Evolutionary conservation across 306 rosid genomes (phyloP).

Genomic region (Elaeagnus macrophylla): DNA sequence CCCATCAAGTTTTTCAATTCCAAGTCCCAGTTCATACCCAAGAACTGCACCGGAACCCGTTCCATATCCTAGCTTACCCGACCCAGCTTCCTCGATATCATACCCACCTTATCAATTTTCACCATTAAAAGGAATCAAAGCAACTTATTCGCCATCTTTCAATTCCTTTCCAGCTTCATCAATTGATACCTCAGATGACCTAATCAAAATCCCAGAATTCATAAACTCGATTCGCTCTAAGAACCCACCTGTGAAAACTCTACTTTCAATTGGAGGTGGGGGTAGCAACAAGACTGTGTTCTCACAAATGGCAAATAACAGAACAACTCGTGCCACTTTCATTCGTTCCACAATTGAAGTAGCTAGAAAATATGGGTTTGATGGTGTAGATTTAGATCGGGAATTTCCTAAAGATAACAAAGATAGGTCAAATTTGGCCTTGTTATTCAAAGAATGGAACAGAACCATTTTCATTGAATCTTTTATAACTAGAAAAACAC

Average conservation of each 20-base stretch:
- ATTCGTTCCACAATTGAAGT: conserved; percentile 50
- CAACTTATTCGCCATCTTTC: conserved; percentile 66
- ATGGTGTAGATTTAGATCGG: conserved; percentile 82
- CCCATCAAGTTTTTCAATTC: no score
- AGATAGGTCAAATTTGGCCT: conserved; percentile 61
- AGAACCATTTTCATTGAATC: conserved; percentile 34
- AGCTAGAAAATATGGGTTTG: conserved; percentile 51
- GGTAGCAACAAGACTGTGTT: conserved; percentile 35
- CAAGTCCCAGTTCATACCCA: no score
- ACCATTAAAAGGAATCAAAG: conserved; percentile 25
- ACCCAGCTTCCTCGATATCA: neutral
- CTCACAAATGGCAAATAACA: conserved; percentile 36
- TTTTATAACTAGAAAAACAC: conserved; percentile 9
- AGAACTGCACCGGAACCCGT: neutral
- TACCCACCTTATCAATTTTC: neutral
- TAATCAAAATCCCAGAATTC: conserved; percentile 30
- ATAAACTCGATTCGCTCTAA: conserved; percentile 25
- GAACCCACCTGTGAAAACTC: conserved; percentile 41
- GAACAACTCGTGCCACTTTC: conserved; percentile 30
- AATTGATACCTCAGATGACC: conserved; percentile 27
- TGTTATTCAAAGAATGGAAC: conserved; percentile 45
- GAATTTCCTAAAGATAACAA: conserved; percentile 40
- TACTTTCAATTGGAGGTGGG: conserved; percentile 71
- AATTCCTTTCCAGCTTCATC: conserved; percentile 34
- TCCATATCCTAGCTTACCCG: neutral